Base-by-base conservation (phyloP, 75 land plant species). In the Isoetes taiwanensis region DNA sequence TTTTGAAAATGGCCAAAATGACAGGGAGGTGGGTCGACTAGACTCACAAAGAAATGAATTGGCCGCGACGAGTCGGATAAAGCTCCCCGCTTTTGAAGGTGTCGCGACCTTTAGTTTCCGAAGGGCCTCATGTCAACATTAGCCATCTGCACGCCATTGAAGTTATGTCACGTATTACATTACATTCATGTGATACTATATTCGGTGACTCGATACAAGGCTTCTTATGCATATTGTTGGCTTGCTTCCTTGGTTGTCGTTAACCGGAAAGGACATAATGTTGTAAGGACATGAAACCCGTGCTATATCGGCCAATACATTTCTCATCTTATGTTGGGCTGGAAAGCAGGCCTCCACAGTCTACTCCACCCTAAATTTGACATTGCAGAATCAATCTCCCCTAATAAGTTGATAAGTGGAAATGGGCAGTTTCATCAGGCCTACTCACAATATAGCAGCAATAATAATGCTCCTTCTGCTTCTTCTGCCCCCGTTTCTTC, bases 81-180 rank as follows among this genome's bases (percentile, higher is more conserved):
- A 32, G 86, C 86, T 16, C 99, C 96, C n/a, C 33, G 54, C 76
- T 30, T 94, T 94, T 76, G 99, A 94, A 63, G 99, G 99, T 2
- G 90, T 94, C n/a, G 64, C 99, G 85, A 68, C 99, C 99, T 20
- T 77, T 94, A 39, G 96, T 94, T n/a, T 24, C 82, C 89, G 37
- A 94, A 94, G 66, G 99, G 99, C 31, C 86, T 94, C 4, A 89
- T 94, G 96, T 94, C 99, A 5, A 82, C 80, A 40, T 78, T 17
- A 94, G 99, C 59, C 99, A 94, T 65, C 72, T 73, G 31, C 79
- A 82, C 16, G 80, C 99, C 9, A 85, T 94, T 50, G 96, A 94
- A 67, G 99, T 94, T 32, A 71, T 94, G 1, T 89, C 99, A 2
- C 70, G 83, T 23, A 94, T 94, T 12, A 94, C 90, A 3, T 59